Conservation (phyloP, 805 yeast species). For the Jamesozyma lodderae region DNA sequence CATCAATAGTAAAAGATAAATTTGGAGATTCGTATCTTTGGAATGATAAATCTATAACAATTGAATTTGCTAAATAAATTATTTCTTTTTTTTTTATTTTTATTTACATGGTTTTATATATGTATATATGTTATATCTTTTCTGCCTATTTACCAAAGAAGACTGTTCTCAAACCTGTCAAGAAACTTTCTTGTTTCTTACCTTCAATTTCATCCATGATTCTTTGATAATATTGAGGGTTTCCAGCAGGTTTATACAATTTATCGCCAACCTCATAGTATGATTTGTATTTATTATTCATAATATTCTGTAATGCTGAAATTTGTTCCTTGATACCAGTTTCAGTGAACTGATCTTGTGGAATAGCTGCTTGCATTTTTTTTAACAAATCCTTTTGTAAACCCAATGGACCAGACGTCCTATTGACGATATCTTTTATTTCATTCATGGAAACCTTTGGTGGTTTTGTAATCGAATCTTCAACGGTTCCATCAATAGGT, state of each 20-base stretch:
- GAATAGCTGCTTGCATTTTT: conserved; percentile 35
- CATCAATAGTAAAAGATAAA: conserved; percentile 27
- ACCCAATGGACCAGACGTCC: conserved; percentile 35
- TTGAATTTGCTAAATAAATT: conserved; percentile 25
- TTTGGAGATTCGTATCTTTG: conserved; percentile 12
- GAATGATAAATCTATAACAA: conserved; percentile 10
- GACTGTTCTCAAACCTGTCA: conserved; percentile 64
- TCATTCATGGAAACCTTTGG: conserved; percentile 34
- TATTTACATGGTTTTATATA: neutral
- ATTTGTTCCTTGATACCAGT: conserved; percentile 45
- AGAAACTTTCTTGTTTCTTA: conserved; percentile 54
- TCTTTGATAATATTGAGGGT: conserved; percentile 68
- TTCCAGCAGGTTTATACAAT: conserved; percentile 71
- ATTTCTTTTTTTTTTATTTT: neutral
- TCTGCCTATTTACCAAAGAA: conserved; percentile 53
- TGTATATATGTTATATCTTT: neutral
- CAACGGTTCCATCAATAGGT: conserved; percentile 25
- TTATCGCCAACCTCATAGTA: conserved; percentile 60
- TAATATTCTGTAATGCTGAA: conserved; percentile 46
- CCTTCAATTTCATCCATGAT: conserved; percentile 63
- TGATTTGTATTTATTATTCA: conserved; percentile 51
- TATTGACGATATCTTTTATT: conserved; percentile 31
- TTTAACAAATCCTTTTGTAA: conserved; percentile 40
- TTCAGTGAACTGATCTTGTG: conserved; percentile 43
- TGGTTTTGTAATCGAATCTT: conserved; percentile 10